phyloP scores from a whole-genome alignment of 75 land plant genomes.

The Adiantum capillusveneris region DNA sequence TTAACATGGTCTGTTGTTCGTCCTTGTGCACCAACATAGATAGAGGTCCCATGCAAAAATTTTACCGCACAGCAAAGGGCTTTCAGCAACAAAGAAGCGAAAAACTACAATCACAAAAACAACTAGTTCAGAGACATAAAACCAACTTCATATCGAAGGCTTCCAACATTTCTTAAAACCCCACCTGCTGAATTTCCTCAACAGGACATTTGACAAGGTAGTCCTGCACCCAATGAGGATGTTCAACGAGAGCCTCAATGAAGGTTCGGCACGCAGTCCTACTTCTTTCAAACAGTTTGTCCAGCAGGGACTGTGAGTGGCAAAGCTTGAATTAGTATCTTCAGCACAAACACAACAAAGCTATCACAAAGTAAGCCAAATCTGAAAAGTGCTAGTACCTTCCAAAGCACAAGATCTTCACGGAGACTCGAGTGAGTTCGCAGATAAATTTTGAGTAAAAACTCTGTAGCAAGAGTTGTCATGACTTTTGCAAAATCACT shows the following conservation, averaged over 20 bases:
- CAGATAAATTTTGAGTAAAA: conserved; percentile 22
- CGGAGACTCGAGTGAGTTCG: conserved; percentile 24
- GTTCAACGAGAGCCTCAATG: conserved; percentile 15
- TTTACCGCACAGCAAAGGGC: conserved; percentile 17
- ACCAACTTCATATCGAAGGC: not conserved
- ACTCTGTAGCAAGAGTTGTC: conserved; percentile 11
- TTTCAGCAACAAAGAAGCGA: conserved; percentile 22
- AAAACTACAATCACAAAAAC: conserved; percentile 16
- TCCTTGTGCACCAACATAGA: conserved; percentile 7
- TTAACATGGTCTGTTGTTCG: conserved; percentile 1
- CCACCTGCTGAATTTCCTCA: conserved; percentile 26
- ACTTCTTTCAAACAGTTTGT: conserved; percentile 18
- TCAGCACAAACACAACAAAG: too few species aligned
- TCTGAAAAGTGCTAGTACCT: conserved; percentile 16
- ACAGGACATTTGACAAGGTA: conserved; percentile 22
- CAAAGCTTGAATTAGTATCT: too few species aligned
- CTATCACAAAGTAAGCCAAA: too few species aligned
- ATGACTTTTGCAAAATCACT: conserved; percentile 20
- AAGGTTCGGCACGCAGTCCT: conserved; percentile 13
- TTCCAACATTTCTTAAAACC: too few species aligned
- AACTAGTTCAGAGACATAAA: not conserved
- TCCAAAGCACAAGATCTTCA: conserved; percentile 26
- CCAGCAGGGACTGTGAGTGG: conserved; percentile 8
- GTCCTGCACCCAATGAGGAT: conserved; percentile 23
- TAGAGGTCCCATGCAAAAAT: conserved; percentile 7